phyloP scores from a whole-genome alignment of 306 rosid genomes.

The Ormosia semicastrata region DNA sequence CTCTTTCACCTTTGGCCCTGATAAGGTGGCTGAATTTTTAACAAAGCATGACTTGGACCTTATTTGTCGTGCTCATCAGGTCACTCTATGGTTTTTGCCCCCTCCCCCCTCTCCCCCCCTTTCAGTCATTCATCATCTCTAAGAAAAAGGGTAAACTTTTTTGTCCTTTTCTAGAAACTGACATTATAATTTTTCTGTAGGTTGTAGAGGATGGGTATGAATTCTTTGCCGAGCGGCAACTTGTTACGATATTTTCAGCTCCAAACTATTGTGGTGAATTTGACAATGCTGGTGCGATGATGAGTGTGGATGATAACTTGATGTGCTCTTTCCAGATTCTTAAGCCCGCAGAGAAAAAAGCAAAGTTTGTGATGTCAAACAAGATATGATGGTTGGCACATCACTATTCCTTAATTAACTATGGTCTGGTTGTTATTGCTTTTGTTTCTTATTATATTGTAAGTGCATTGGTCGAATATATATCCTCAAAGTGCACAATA shows the following conservation, averaged over 20 bases:
- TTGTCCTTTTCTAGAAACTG: constrained; percentile 20
- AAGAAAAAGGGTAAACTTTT: not conserved
- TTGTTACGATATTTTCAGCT: constrained; percentile 88
- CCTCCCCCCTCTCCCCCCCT: not conserved
- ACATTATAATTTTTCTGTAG: constrained; percentile 38
- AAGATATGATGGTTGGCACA: constrained; percentile 48
- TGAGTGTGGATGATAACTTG: constrained; percentile 84
- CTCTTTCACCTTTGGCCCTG: constrained; percentile 92
- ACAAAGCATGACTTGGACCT: constrained; percentile 84
- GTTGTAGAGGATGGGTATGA: constrained; percentile 97
- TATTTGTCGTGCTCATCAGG: constrained; percentile 96
- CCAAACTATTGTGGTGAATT: constrained; percentile 92
- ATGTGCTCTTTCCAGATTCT: constrained; percentile 97
- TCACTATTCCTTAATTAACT: constrained; percentile 24
- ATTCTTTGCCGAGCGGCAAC: constrained; percentile 87
- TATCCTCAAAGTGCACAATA: not conserved
- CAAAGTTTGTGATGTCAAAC: constrained; percentile 55
- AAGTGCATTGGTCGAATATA: not conserved
- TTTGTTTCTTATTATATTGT: constrained; percentile 9
- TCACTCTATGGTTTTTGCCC: not conserved
- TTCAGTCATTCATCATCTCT: not conserved
- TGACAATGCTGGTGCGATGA: constrained; percentile 97
- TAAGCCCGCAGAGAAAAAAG: constrained; percentile 80
- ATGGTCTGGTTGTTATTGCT: constrained; percentile 44
- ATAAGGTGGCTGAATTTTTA: constrained; percentile 81